Base-by-base conservation (phyloP, 2,329 filamentous ascomycete genomes). In the Basipetospora chlamydospora region DNA sequence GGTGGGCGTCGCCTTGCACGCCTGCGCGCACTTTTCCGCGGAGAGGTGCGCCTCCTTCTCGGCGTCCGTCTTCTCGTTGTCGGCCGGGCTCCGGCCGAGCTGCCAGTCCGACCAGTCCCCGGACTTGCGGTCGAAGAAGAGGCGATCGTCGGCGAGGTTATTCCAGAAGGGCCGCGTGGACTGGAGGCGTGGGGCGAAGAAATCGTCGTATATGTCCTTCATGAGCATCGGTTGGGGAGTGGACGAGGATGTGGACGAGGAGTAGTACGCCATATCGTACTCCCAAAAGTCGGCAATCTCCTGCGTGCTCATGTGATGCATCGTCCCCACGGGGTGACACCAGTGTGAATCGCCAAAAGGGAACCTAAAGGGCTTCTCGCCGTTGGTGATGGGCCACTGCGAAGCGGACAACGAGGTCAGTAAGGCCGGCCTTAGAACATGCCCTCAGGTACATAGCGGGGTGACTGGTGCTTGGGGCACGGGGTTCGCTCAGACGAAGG, bases 261-360 rank as follows among this genome's bases (percentile, higher is more conserved):
- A n/a, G 23, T 55, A 55, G 30, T 57, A 56, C 23, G 50, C 48
- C 42, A 55, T 55, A 46, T 73, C 69, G 44, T 63, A 70, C n/a
- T 63, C 56, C 59, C 62, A 68, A 28, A 73, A 56, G 8, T 53
- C 53, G 17, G 59, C 63, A 4, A 70, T 54, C 37, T 73, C 70
- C 39, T 68, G 58, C 42, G 59, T 56, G 15, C 56, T 56, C 42
- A 69, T 56, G 47, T 71, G 67, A 47, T 71, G 67, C 66, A 73
- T 70, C 5, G 69, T 71, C 2, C 64, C 57, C 30, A 71, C 56
- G 7, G 68, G 64, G 34, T 70, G 63, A 47, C 69, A 73, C 67
- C 69, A 73, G 42, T 67, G 56, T n/a, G 50, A 51, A 2, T 51
- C 43, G 26, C 57, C 55, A 41, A 59, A 71, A 2, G 61, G 58